Percentiles rank a stretch among this genome's conserved stretches.
These are phyloP conservation scores for Aristolochia contorta DNA, from an alignment of 164 flowering plant species.

Conservation along the genomic window DNA sequence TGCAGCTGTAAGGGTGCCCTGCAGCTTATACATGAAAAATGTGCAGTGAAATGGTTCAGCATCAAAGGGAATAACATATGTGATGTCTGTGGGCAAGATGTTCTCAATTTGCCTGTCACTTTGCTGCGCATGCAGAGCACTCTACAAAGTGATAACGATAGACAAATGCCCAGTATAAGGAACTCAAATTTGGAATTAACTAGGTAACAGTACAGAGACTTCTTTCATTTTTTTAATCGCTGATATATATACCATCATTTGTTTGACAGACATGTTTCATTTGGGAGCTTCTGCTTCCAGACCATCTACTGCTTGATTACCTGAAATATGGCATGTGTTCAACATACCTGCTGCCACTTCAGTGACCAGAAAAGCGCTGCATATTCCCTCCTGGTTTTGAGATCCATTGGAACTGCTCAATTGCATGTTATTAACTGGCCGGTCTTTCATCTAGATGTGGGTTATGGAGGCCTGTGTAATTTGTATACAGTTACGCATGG, in stretches of 20 bases:
- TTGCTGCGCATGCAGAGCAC: slow-evolving; percentile 51
- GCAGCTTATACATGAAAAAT: slow-evolving; percentile 66
- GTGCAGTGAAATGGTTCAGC: slow-evolving; percentile 83
- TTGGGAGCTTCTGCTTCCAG: neutral
- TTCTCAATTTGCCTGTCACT: slow-evolving; percentile 74
- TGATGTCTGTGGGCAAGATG: slow-evolving; percentile 79
- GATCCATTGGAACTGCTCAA: too few species aligned
- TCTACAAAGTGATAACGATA: slow-evolving; percentile 26
- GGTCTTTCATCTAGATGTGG: too few species aligned
- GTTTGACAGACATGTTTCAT: neutral
- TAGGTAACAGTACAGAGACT: slow-evolving; percentile 28
- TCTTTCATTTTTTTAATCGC: neutral
- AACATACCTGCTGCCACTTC: too few species aligned
- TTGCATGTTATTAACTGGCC: too few species aligned
- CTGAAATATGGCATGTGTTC: too few species aligned
- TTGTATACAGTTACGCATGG: too few species aligned
- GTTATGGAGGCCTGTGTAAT: too few species aligned
- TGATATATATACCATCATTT: neutral
- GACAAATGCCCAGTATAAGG: slow-evolving; percentile 26
- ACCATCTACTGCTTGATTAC: too few species aligned
- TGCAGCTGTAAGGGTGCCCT: slow-evolving; percentile 96
- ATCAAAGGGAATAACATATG: slow-evolving; percentile 59
- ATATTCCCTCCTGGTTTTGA: too few species aligned
- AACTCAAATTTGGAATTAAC: slow-evolving; percentile 18
- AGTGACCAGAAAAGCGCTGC: too few species aligned